Evolutionary conservation across 495 filamentous ascomycete species (phyloP), one percentile per base, ranked within the genome.

Genomic region (Lasiosphaeria hispida): DNA sequence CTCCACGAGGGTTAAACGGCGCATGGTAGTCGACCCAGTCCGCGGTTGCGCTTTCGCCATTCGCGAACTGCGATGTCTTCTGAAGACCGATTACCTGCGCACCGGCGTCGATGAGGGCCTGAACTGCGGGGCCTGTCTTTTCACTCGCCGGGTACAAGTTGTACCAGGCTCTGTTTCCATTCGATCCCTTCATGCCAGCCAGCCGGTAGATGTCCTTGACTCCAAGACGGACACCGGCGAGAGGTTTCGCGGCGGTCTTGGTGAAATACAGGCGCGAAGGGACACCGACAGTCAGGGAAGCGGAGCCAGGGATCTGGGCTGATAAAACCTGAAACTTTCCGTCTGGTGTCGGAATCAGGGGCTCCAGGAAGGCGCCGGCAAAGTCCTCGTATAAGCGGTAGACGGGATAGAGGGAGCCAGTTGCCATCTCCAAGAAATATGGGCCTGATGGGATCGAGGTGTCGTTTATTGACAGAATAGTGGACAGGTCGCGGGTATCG

Each of bases 191-290:
- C 1, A 84, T 62, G 2, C 85, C 84, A 0, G 73, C 73, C 9
- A 87, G 65, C 33, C 83, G 73, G 65, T 78, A 84, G 48, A 85
- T 81, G 58, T 87, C 85, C 67, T 89, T 89, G 59, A 87, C 71
- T 1, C 77, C 83, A 2, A 86, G 57, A 10, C 85, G 73, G n/a
- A 80, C 64, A 7, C 82, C 80, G 5, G 74, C 73, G 4, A 83
- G 67, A 0, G 79, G 79, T 59, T 74, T 69, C 3, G 57, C 55
- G 2, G 64, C 58, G 0, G 73, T 77, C 47, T 69, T 73, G 41
- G 73, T 73, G 60, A 63, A 75, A 69, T 85, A 85, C 0, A 86
- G 70, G 6, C 80, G 70, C 13, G 81, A 85, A 0, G 83, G 82
- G 0, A 85, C 82, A 34, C 69, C 69, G 38, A 71, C 47, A 33